Evolutionary conservation across 495 filamentous ascomycete species (phyloP).

Genomic region (Parathielavia hyrcaniae): DNA sequence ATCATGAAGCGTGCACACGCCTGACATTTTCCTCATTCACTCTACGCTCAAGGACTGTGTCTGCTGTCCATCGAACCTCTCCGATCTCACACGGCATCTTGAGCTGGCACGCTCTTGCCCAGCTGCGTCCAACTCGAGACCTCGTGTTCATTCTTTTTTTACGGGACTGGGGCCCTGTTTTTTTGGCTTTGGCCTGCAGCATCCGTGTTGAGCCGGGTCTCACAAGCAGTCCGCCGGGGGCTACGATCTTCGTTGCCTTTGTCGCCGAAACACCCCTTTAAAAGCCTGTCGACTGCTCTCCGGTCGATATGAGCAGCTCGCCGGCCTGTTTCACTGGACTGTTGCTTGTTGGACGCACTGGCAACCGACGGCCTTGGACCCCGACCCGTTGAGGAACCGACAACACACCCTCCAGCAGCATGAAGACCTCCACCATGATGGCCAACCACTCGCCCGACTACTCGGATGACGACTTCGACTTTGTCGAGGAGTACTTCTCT

Average conservation of each 20-base stretch:
- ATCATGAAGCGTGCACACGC: conserved; percentile 7
- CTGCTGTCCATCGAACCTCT: not conserved
- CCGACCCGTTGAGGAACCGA: conserved; percentile 20
- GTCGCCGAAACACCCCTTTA: conserved; percentile 11
- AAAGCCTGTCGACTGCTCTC: conserved; percentile 13
- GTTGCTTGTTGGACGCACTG: conserved; percentile 31
- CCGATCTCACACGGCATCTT: not conserved
- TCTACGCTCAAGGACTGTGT: not conserved
- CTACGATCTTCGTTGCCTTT: conserved; percentile 11
- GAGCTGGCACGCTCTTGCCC: not conserved
- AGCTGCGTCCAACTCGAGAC: conserved; percentile 24
- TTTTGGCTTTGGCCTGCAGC: not conserved
- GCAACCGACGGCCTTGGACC: conserved; percentile 25
- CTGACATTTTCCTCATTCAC: not conserved
- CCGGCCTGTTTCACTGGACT: conserved; percentile 27
- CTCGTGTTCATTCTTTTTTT: conserved; percentile 26
- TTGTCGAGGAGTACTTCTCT: conserved; percentile 50
- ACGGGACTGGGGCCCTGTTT: not conserved
- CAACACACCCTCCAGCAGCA: conserved; percentile 3
- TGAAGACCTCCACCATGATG: conserved; percentile 26
- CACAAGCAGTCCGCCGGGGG: conserved; percentile 10
- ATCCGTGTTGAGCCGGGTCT: not conserved
- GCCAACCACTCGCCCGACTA: conserved; percentile 24
- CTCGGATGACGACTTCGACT: conserved; percentile 45
- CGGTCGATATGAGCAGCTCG: conserved; percentile 34